These are phyloP conservation scores for Alternaria alternata DNA, from an alignment of 2,329 filamentous ascomycete species.

Conservation along the genomic window DNA sequence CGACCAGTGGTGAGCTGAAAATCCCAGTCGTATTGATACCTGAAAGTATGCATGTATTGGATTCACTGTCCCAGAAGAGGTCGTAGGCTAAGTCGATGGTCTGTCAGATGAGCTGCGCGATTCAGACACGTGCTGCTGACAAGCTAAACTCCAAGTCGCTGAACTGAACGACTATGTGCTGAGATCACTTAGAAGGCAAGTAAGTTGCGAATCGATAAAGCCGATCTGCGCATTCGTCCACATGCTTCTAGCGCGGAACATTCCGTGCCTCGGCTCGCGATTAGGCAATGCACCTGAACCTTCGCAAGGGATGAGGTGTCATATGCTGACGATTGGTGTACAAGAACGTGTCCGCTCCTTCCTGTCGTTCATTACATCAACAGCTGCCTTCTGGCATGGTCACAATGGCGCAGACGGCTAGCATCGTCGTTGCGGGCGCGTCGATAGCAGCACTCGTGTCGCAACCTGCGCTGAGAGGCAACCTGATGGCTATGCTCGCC, in stretches of 20 bases:
- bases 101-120: no score
- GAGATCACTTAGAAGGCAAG: no score
- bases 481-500: constrained; percentile 19
- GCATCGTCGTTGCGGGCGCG: constrained; percentile 31
- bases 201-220: no score
- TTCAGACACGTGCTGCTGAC: no score
- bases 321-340: not conserved
- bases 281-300: constrained; percentile 1
- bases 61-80: not conserved
- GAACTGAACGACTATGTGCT: no score
- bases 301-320: not conserved
- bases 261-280: constrained; percentile 14
- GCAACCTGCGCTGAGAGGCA: constrained; percentile 30
- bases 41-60: not conserved
- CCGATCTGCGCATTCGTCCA: not conserved
- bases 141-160: no score
- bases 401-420: constrained; percentile 29
- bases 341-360: not conserved
- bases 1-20: no score
- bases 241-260: not conserved
- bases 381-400: constrained; percentile 13
- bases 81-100: no score
- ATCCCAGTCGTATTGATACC: no score
- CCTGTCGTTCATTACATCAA: not conserved
- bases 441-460: constrained; percentile 35